Conservation (phyloP, 129 eudicot species). For the Flaveria robusta region DNA sequence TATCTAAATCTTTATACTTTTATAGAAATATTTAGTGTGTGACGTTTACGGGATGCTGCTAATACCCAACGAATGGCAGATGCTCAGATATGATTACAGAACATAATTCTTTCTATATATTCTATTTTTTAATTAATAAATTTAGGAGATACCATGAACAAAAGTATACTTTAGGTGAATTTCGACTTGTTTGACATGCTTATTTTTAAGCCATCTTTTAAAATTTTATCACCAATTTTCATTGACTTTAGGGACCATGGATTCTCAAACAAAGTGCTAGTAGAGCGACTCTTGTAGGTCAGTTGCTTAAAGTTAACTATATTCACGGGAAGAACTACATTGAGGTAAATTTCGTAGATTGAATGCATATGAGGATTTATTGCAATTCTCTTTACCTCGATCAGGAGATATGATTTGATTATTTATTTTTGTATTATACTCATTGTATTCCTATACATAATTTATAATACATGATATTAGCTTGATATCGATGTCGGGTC, state of each 20-base stretch:
- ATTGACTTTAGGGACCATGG: conserved; percentile 65
- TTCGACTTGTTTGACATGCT: neutral
- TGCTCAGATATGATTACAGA: neutral
- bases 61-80: no score
- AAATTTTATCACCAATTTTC: neutral
- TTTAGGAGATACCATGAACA: neutral
- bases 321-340: conserved; percentile 62
- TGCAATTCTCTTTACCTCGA: no score
- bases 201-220: neutral
- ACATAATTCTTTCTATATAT: neutral
- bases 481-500: conserved; percentile 73
- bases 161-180: neutral
- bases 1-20: neutral
- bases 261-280: conserved; percentile 62
- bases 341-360: conserved; percentile 45
- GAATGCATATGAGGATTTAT: no score
- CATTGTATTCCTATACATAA: no score
- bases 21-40: neutral
- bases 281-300: conserved; percentile 58
- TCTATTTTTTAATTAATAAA: neutral
- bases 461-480: conserved; percentile 24
- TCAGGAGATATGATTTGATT: neutral
- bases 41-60: no score
- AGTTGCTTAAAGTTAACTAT: conserved; percentile 55
- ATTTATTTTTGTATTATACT: no score